phyloP scores from a whole-genome alignment of 768 basidiomycete species.

The Albatrellus ellisii region DNA sequence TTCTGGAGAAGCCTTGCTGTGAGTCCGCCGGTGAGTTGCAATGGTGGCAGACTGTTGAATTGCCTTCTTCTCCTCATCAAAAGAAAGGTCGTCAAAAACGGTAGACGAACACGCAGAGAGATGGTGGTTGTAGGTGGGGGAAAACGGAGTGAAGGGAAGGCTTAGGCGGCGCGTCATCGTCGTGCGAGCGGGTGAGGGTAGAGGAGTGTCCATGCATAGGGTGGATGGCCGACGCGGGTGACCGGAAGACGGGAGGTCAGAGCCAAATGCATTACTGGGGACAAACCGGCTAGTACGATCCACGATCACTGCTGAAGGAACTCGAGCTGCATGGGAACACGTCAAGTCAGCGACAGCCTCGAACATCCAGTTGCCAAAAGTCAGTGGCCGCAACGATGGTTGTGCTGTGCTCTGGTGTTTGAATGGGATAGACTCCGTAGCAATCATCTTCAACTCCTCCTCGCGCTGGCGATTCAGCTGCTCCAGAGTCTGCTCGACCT shows the following conservation, averaged over 20 bases:
- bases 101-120: constrained; percentile 20
- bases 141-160: constrained; percentile 53
- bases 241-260: background rate
- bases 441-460: constrained; percentile 14
- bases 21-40: constrained; percentile 9
- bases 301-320: constrained; percentile 17
- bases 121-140: constrained; percentile 15
- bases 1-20: constrained; percentile 10
- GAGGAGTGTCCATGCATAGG: constrained; percentile 23
- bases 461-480: constrained; percentile 24
- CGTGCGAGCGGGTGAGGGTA: constrained; percentile 22
- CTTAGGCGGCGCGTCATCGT: constrained; percentile 31
- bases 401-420: constrained; percentile 31
- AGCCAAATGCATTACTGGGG: constrained; percentile 20
- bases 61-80: constrained; percentile 30
- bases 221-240: constrained; percentile 25
- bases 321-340: constrained; percentile 16
- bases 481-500: constrained; percentile 35
- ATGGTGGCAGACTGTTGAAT: constrained; percentile 13
- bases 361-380: constrained; percentile 77
- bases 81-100: constrained; percentile 24
- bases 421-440: constrained; percentile 14
- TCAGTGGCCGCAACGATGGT: constrained; percentile 36
- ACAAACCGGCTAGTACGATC: constrained; percentile 24
- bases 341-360: constrained; percentile 63